phyloP scores from a whole-genome alignment of 169 alveolate genomes.

The Babesia ovata region DNA sequence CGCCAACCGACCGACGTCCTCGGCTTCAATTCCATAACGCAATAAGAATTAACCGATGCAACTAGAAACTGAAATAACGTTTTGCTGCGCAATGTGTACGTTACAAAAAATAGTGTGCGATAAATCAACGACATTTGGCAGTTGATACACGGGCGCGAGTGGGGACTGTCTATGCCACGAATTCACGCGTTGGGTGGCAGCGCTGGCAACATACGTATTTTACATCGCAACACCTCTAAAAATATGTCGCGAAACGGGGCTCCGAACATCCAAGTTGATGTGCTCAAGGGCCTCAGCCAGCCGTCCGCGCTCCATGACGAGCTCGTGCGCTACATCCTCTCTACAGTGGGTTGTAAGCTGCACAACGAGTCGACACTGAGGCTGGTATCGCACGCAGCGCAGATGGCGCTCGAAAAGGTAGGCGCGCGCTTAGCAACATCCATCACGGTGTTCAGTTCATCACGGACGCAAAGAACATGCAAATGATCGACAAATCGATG shows the following conservation, averaged over 20 bases:
- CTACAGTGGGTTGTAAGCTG: constrained; percentile 65
- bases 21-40: no score
- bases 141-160: no score
- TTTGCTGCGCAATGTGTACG: no score
- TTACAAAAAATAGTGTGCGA: no score
- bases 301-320: constrained; percentile 71
- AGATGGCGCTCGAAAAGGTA: constrained; percentile 66
- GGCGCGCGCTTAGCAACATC: background rate
- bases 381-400: constrained; percentile 70
- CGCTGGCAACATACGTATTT: background rate
- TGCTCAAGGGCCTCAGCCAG: constrained; percentile 64
- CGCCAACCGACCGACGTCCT: no score
- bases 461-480: constrained; percentile 60
- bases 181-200: no score
- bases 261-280: constrained; percentile 58
- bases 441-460: constrained; percentile 40
- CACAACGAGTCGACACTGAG: constrained; percentile 65
- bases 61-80: no score
- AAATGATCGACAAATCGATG: constrained; percentile 44
- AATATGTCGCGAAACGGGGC: constrained; percentile 15
- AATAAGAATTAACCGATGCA: no score
- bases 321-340: constrained; percentile 58
- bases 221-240: background rate
- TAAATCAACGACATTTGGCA: no score
- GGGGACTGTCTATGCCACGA: no score